A percentile compares a stretch with the other conserved stretches of the same genome.
Evolutionary conservation across 1,284 basidiomycete genomes (phyloP).

Genomic region (Polyporus tsugae): DNA sequence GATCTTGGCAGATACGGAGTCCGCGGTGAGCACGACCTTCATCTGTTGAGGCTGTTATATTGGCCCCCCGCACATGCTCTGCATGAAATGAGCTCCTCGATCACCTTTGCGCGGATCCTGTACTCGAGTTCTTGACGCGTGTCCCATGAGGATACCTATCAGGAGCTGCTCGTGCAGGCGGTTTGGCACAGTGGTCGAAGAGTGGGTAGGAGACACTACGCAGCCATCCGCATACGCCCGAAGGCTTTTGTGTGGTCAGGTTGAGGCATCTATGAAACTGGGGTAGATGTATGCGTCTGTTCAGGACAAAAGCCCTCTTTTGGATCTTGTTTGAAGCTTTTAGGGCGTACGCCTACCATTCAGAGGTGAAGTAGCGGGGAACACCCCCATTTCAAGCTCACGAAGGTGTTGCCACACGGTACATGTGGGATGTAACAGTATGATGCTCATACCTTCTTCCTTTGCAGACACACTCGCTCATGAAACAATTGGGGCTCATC

Average conservation of each 20-base stretch:
- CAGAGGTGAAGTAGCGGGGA: too few species aligned
- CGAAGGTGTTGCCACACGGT: not conserved
- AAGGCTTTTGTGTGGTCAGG: too few species aligned
- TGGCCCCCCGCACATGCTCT: not conserved
- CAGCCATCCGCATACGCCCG: too few species aligned
- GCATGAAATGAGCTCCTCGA: not conserved
- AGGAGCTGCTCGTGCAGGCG: not conserved
- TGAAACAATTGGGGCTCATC: slow-evolving; percentile 70
- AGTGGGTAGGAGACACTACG: too few species aligned
- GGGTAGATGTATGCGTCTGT: not conserved
- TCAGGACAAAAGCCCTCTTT: not conserved
- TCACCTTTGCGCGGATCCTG: not conserved
- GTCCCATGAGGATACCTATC: too few species aligned
- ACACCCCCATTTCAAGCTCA: not conserved
- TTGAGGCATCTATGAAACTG: not conserved
- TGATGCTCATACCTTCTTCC: not conserved
- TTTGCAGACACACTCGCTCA: slow-evolving; percentile 65
- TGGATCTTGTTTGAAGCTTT: too few species aligned
- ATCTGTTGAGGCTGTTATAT: not conserved
- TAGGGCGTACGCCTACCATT: too few species aligned
- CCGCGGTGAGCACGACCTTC: slow-evolving; percentile 61
- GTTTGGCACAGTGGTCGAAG: too few species aligned
- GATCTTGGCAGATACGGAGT: slow-evolving; percentile 74
- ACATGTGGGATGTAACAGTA: not conserved
- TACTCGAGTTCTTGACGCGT: too few species aligned